Percentiles rank a stretch among this genome's conserved stretches.
phyloP scores from a whole-genome alignment of 2,329 filamentous ascomycete species.

The Alternaria sp. region DNA sequence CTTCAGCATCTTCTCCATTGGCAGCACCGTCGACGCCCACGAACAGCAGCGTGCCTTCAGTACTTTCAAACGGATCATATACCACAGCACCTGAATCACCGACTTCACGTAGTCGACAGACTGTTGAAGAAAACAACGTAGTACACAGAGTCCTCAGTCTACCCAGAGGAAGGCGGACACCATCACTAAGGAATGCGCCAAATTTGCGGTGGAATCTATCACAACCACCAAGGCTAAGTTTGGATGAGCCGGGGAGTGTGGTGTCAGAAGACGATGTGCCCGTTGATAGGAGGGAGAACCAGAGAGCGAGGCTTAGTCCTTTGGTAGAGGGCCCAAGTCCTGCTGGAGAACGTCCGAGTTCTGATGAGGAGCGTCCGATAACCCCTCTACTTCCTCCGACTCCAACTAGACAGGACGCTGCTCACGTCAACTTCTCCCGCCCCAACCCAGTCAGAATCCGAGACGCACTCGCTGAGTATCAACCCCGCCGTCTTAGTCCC shows the following conservation, averaged over 20 bases:
- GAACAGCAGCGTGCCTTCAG: too few relatives aligned
- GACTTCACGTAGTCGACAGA: background rate
- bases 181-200: slow-evolving; percentile 4
- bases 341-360: background rate
- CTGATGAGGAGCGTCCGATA: background rate
- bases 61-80: too few relatives aligned
- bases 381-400: background rate
- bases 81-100: too few relatives aligned
- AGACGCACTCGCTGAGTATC: background rate
- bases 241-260: background rate
- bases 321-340: background rate
- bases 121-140: background rate
- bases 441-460: background rate
- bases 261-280: background rate
- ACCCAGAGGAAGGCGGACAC: slow-evolving; percentile 5
- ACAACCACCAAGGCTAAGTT: background rate
- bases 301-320: background rate
- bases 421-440: background rate
- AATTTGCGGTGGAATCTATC: slow-evolving; percentile 5
- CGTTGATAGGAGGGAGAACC: background rate
- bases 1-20: background rate
- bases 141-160: background rate
- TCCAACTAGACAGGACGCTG: background rate
- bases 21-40: background rate
- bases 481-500: slow-evolving; percentile 1